phyloP scores from a whole-genome alignment of 1,139 yeast genomes.

The Lodderomyces beijingensis region DNA sequence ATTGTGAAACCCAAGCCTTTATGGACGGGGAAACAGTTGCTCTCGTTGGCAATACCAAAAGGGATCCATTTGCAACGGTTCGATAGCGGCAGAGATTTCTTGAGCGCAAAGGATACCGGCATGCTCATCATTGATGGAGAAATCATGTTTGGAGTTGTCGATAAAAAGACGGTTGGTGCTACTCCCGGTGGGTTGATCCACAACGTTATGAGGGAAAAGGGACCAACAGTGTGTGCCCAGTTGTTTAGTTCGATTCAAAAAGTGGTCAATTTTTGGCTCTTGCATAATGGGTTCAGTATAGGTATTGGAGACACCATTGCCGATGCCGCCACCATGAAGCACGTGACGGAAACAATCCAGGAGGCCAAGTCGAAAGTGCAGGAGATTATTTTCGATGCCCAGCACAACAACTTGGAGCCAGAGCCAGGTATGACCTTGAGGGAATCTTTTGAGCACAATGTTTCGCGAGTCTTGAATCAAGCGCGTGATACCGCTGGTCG shows the following conservation, averaged over 20 bases:
- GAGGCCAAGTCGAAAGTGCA: slow-evolving; percentile 92
- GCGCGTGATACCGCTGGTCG: slow-evolving; percentile 99
- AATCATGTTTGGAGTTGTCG: slow-evolving; percentile 94
- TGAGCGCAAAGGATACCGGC: slow-evolving; percentile 85
- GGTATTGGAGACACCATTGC: slow-evolving; percentile 99
- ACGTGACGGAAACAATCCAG: slow-evolving; percentile 86
- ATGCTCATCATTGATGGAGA: slow-evolving; percentile 92
- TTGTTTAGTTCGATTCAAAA: slow-evolving; percentile 91
- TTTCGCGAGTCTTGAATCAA: slow-evolving; percentile 89
- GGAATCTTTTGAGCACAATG: slow-evolving; percentile 97
- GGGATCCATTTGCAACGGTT: slow-evolving; percentile 93
- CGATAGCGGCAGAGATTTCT: slow-evolving; percentile 82
- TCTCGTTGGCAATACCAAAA: slow-evolving; percentile 88
- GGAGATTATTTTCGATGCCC: slow-evolving; percentile 89
- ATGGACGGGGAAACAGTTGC: slow-evolving; percentile 96
- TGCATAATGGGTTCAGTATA: slow-evolving; percentile 95
- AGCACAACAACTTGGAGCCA: slow-evolving; percentile 79
- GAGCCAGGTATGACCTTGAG: slow-evolving; percentile 99
- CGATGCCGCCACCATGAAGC: slow-evolving; percentile 92
- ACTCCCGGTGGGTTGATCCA: slow-evolving; percentile 97
- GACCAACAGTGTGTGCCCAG: slow-evolving; percentile 84
- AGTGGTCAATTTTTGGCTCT: slow-evolving; percentile 92
- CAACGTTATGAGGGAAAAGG: slow-evolving; percentile 96
- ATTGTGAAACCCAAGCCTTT: slow-evolving; percentile 90
- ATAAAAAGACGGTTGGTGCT: slow-evolving; percentile 97